Base-by-base conservation (phyloP, 805 yeast genomes). In the Metschnikowia koreensis region DNA sequence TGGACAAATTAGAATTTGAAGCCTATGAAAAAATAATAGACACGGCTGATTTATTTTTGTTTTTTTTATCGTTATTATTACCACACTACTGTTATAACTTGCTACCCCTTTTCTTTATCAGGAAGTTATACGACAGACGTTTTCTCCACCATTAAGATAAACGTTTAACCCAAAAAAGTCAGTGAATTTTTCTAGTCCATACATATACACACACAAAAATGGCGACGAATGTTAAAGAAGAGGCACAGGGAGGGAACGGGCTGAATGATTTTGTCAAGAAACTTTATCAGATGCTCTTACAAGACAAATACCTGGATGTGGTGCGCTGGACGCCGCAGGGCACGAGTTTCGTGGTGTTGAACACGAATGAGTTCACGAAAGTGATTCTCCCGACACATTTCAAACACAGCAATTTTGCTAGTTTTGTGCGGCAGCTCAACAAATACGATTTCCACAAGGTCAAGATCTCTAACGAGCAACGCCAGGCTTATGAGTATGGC, bases 371-470 rank as follows among this genome's bases (percentile, higher is more conserved):
- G 60, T 92, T 92, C 70, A 89, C 97, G 36, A 87, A 86, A 57
- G 87, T 86, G 47, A 87, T 94, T 12, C 78, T 94, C 46, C 98
- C 98, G 13, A 82, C 84, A 47, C 97, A 93, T 69, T 94, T 94
- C 75, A 93, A 92, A 63, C 99, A 94, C 70, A 82, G 90, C 52
- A 94, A 94, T 71, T 94, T 93, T 71, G 93, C 98, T 37, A 83
- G 92, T 60, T 93, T 93, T 73, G 98, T 93, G 17, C 81, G 99
- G 43, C 99, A 94, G 67, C 76, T 94, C 62, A 94, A 94, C 77
- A 94, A 94, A 70, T 94, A 94, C 66, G 99, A 93, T 69, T 94
- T 94, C 75, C 99, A 94, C 75, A 94, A 94, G 71, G 96, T 94
- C 42, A 89, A 93, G 65, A 76, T 82, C 43, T 74, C 87, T 39